Base-by-base conservation (phyloP, 441 rosid genomes). In the Rhodomyrtus psidioides region DNA sequence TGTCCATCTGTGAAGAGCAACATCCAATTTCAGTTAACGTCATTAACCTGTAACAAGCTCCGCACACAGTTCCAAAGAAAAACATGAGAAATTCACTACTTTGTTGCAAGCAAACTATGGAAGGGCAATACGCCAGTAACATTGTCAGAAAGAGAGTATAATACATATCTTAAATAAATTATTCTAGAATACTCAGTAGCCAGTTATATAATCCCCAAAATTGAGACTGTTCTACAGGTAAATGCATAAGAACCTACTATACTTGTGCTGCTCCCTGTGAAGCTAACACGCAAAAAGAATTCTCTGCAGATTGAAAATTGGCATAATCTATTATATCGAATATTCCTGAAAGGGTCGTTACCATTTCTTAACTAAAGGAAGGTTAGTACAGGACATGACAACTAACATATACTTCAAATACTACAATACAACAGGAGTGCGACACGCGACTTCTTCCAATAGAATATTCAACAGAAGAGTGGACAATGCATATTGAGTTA, bases 1-100 rank as follows among this genome's bases (percentile, higher is more conserved):
- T 89, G 88, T 85, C 88, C 93, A 89, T 91, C 98, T 95, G 95
- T 89, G 89, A 90, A 89, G 82, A 70, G 49, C 49, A 49, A 70
- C n/a, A 70, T 39, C n/a, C 70, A 81, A 90, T 82, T 84, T 60
- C 57, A 83, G 62, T 34, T 56, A 23, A 75, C 15, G 59, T 34
- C n/a, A 42, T 23, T 55, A 21, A 53, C 46, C 30, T 8, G 7
- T 54, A 17, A 54, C 49, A 70, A 70, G n/a, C 79, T 39, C 79
- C 79, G 21, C 79, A 70, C 79, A 21, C 2, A 70, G 79, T 70
- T 70, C 79, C 49, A 39, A 70, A 34, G 23, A 70, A 21, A 39
- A 70, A 39, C n/a, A 34, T 39, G 49, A 70, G n/a, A 34, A 70
- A 70, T 70, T 70, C 13, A 34, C n/a, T 34, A 70, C 79, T 70